Base-by-base conservation (phyloP, 441 rosid species). In the Euphorbia schlechtendalii region DNA sequence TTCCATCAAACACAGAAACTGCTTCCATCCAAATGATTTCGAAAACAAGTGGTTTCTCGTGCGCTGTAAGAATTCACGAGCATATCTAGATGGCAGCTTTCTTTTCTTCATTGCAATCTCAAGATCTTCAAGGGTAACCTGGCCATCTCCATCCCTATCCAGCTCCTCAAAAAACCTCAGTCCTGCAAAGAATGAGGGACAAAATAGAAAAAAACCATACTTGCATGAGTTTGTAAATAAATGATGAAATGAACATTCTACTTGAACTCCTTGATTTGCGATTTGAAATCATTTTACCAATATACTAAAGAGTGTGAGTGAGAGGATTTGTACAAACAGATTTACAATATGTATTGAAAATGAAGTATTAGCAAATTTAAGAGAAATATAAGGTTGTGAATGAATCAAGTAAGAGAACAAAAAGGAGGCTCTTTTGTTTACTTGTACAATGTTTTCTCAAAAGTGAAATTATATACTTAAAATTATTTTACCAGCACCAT, bases 111-210 rank as follows among this genome's bases (percentile, higher is more conserved):
- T 83, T 66, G 87, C 99, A 71, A 86, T 82, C 79, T 94, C 99
- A 36, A 94, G 96, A 77, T 94, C 99, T 71, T 94, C 96, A 80
- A 94, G 76, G 54, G 78, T 90, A 65, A 94, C 97, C 74, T 87
- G 84, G 69, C 99, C 97, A 83, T 94, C 99, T 65, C 96, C 89
- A 81, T 94, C 99, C 82, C 96, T 84, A 74, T 94, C 99, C 61
- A 94, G 79, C 65, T 94, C 99, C 83, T 90, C 96, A 52, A 94
- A 94, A 78, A 94, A 94, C 73, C 97, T 86, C 83, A 82, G 83
- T 60, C 98, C 98, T 92, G 75, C 51, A 72, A 74, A 56, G 67
- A 67, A 59, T 25, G 8, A 18, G 63, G 52, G 53, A 69, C 64
- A 64, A 53, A 61, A 36, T 60, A 60, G 56, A 27, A 70, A 32